A percentile compares a stretch with the other conserved stretches of the same genome.
Conservation (phyloP, 2,329 filamentous ascomycete species). For the Cladophialophora yegresii region DNA sequence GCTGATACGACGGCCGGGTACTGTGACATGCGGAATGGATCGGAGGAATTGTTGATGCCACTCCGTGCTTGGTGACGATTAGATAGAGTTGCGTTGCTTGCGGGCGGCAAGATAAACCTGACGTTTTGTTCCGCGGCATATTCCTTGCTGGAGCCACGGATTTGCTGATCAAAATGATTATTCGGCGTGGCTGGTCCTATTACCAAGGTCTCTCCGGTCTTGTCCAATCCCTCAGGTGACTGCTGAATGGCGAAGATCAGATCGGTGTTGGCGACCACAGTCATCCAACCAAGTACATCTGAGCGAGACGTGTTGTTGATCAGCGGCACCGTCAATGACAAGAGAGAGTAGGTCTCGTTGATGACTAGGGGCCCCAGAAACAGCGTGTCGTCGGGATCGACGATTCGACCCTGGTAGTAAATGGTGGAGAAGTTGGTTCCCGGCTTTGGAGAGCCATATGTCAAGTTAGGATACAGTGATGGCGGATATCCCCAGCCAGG, state of each 20-base stretch:
- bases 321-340: conserved; percentile 81
- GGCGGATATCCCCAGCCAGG: conserved; percentile 67
- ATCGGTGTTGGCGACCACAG: conserved; percentile 69
- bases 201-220: conserved; percentile 69
- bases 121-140: conserved; percentile 39
- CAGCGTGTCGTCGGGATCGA: conserved; percentile 56
- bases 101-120: conserved; percentile 34
- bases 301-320: conserved; percentile 66
- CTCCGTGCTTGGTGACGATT: conserved; percentile 31
- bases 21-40: conserved; percentile 59
- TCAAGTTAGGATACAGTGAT: conserved; percentile 75
- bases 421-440: conserved; percentile 42
- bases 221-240: conserved; percentile 69
- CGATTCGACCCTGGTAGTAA: conserved; percentile 43
- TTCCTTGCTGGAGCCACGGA: conserved; percentile 43
- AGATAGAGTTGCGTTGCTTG: conserved; percentile 22
- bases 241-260: conserved; percentile 64
- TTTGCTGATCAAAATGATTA: conserved; percentile 60
- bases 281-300: conserved; percentile 80
- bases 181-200: conserved; percentile 67
- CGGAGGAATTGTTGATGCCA: conserved; percentile 41
- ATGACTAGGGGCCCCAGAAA: conserved; percentile 73
- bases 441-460: conserved; percentile 51
- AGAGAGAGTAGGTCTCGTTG: conserved; percentile 71
- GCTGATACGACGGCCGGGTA: conserved; percentile 66